A percentile compares a stretch with the other conserved stretches of the same genome.
phyloP scores from a whole-genome alignment of 148 eudicot genomes.

The Polygonum aviculare region DNA sequence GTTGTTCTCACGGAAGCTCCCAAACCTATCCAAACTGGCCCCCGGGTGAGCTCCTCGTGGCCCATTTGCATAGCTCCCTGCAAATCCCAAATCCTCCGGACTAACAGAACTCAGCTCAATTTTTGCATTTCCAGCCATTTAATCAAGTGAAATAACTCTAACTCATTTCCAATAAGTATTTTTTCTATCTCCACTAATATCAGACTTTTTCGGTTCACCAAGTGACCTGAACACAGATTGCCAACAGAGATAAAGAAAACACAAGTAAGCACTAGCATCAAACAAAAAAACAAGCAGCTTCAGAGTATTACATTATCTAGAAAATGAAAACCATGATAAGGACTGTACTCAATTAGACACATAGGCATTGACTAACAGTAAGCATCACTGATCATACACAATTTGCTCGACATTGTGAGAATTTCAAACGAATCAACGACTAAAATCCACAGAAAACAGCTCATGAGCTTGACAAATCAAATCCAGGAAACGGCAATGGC shows the following conservation, averaged over 20 bases:
- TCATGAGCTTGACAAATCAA: not conserved
- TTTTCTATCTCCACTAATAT: constrained; percentile 7
- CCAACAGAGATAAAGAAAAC: not conserved
- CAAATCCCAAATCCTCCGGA: constrained; percentile 55
- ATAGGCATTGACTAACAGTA: not conserved
- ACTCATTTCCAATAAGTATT: constrained; percentile 27
- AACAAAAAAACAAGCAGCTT: constrained; percentile 6
- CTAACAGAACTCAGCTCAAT: constrained; percentile 51
- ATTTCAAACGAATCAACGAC: not conserved
- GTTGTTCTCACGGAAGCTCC: constrained; percentile 71
- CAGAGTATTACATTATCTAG: not conserved
- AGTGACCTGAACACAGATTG: constrained; percentile 17
- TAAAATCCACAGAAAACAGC: not conserved
- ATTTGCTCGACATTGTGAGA: not conserved
- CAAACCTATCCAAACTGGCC: constrained; percentile 58
- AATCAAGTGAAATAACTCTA: constrained; percentile 19
- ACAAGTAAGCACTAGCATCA: not conserved
- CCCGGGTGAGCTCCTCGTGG: constrained; percentile 46
- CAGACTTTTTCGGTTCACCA: constrained; percentile 19
- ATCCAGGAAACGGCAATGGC: not conserved
- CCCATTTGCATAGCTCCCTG: constrained; percentile 44
- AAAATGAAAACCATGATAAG: not conserved
- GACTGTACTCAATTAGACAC: not conserved
- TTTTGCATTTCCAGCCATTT: constrained; percentile 67
- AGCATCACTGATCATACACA: not conserved